phyloP scores from a whole-genome alignment of 768 basidiomycete species.

The Tylopilus rubrobrunneus region DNA sequence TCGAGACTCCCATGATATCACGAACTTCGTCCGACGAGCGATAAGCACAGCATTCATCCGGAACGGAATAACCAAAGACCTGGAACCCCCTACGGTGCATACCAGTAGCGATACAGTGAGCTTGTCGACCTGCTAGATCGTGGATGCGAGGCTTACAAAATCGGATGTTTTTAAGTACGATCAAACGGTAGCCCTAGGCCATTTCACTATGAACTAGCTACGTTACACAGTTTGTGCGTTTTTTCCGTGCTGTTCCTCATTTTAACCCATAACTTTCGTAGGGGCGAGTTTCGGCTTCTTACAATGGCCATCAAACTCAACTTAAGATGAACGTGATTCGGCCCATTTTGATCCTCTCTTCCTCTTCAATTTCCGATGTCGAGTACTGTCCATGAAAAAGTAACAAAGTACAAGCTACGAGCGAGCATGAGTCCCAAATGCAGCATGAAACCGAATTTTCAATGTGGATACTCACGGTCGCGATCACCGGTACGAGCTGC shows the following conservation, averaged over 20 bases:
- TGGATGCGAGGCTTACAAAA: not conserved
- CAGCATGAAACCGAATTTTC: not conserved
- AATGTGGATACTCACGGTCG: not conserved
- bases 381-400: slow-evolving; percentile 2
- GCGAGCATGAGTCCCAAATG: not conserved
- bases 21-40: too few relatives aligned
- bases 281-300: not conserved
- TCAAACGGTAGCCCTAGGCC: too few relatives aligned
- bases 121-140: not conserved
- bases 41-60: not conserved
- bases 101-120: not conserved
- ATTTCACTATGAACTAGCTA: too few relatives aligned
- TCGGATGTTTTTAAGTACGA: not conserved
- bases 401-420: not conserved
- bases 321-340: slow-evolving; percentile 3
- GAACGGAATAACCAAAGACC: not conserved
- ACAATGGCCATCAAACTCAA: not conserved
- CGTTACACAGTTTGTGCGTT: too few relatives aligned
- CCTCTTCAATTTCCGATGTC: not conserved
- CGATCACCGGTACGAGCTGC: not conserved
- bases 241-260: not conserved
- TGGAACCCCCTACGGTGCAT: not conserved
- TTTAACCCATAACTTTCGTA: not conserved
- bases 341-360: slow-evolving; percentile 1
- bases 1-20: too few relatives aligned